A percentile compares a stretch with the other conserved stretches of the same genome.
These are phyloP conservation scores for Saccharomycopsis fermentans DNA, from an alignment of 805 yeast species.

Conservation along the genomic window DNA sequence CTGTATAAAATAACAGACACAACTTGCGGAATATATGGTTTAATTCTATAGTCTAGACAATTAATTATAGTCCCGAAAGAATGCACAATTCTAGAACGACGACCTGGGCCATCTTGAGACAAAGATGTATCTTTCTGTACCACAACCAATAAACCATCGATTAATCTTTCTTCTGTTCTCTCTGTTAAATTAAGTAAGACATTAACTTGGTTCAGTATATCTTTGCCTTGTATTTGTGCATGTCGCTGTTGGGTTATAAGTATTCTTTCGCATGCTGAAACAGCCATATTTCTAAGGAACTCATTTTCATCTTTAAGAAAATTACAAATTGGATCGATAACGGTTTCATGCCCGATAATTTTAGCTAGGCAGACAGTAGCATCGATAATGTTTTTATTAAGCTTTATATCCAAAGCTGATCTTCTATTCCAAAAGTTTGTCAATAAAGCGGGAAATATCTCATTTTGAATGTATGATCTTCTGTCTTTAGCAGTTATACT, in stretches of 20 bases:
- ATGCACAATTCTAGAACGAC: slow-evolving; percentile 33
- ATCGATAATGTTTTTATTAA: slow-evolving; percentile 53
- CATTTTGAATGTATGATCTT: slow-evolving; percentile 36
- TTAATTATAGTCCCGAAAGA: slow-evolving; percentile 56
- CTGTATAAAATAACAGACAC: slow-evolving; percentile 64
- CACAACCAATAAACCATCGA: slow-evolving; percentile 74
- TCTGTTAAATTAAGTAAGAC: slow-evolving; percentile 56
- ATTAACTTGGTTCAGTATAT: slow-evolving; percentile 14
- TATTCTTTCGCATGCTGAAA: slow-evolving; percentile 49
- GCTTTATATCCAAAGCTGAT: slow-evolving; percentile 55
- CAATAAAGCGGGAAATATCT: slow-evolving; percentile 54
- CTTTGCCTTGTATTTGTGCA: slow-evolving; percentile 25
- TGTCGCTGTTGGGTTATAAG: not conserved
- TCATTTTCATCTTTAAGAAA: slow-evolving; percentile 77
- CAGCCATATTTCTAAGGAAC: slow-evolving; percentile 66
- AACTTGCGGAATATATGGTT: slow-evolving; percentile 64
- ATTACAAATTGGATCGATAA: slow-evolving; percentile 46
- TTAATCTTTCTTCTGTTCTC: slow-evolving; percentile 49
- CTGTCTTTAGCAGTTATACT: slow-evolving; percentile 32
- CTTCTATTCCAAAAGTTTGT: slow-evolving; percentile 74
- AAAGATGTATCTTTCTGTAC: slow-evolving; percentile 67
- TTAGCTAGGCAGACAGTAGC: slow-evolving; percentile 60
- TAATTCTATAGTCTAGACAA: slow-evolving; percentile 52
- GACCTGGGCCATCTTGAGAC: not conserved
- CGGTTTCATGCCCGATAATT: slow-evolving; percentile 53